A percentile compares a stretch with the other conserved stretches of the same genome.
Conservation (phyloP, 2,329 filamentous ascomycete genomes). For the Alternaria angustiovoidea region DNA sequence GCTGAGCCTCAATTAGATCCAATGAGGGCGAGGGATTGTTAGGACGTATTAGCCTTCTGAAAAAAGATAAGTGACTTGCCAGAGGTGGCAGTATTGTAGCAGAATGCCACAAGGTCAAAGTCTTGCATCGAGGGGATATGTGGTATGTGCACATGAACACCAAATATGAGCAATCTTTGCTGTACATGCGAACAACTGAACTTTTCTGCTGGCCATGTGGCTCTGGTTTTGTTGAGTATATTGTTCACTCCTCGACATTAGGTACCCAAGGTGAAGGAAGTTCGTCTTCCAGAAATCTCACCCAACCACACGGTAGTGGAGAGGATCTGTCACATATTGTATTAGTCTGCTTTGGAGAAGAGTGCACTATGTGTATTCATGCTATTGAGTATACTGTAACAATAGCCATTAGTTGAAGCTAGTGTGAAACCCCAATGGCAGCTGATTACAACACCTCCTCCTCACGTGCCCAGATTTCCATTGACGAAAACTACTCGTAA, state of each 20-base stretch:
- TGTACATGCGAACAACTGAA: too few species aligned
- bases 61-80: not conserved
- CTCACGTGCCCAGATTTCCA: not conserved
- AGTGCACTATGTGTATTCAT: not conserved
- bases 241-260: not conserved
- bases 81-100: not conserved
- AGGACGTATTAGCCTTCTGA: not conserved
- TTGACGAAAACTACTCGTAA: not conserved
- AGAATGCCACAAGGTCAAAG: not conserved
- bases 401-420: too few species aligned
- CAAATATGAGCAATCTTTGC: not conserved
- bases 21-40: not conserved
- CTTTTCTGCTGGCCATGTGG: not conserved
- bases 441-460: not conserved
- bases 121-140: not conserved
- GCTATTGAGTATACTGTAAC: not conserved
- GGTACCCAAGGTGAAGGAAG: not conserved
- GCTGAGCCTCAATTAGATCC: not conserved
- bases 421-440: too few species aligned
- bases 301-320: not conserved
- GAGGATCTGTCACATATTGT: not conserved
- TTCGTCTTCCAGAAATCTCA: not conserved
- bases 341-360: not conserved
- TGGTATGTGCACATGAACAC: not conserved
- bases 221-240: not conserved